phyloP scores from a whole-genome alignment of 305 asterid species.

The Solanum hybrid region DNA sequence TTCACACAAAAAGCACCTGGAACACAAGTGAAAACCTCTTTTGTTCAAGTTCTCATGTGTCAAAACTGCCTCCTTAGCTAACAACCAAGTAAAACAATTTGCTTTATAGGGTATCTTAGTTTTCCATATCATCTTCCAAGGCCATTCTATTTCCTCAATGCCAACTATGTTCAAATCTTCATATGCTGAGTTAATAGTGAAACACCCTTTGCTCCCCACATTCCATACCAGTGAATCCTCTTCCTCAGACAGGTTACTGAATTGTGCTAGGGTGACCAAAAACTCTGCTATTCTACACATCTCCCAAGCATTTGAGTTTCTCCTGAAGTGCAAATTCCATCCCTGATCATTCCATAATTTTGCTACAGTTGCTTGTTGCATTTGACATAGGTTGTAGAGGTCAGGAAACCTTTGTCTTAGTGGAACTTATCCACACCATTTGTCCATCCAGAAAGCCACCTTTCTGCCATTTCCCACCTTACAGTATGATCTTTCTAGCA shows the following conservation, averaged over 20 bases:
- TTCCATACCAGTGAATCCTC: neutral
- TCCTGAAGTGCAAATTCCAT: neutral
- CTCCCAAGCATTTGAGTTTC: neutral
- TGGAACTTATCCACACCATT: neutral
- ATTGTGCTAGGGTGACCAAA: neutral
- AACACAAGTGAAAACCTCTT: neutral
- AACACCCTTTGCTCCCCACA: neutral
- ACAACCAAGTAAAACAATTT: neutral
- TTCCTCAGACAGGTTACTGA: neutral
- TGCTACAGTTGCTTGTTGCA: neutral
- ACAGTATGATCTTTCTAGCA: neutral
- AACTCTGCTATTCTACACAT: neutral
- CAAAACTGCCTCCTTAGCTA: neutral
- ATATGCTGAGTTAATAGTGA: neutral
- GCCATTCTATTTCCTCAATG: neutral
- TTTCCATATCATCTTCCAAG: neutral
- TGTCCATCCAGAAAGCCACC: neutral
- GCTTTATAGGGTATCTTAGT: neutral
- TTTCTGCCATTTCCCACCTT: neutral
- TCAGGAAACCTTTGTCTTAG: neutral
- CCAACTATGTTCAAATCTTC: neutral
- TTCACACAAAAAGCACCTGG: neutral
- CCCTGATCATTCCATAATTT: neutral
- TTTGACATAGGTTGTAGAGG: neutral
- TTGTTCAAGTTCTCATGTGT: neutral